Conservation (phyloP, 2,329 filamentous ascomycete genomes). For the Pezicula carpinea region DNA sequence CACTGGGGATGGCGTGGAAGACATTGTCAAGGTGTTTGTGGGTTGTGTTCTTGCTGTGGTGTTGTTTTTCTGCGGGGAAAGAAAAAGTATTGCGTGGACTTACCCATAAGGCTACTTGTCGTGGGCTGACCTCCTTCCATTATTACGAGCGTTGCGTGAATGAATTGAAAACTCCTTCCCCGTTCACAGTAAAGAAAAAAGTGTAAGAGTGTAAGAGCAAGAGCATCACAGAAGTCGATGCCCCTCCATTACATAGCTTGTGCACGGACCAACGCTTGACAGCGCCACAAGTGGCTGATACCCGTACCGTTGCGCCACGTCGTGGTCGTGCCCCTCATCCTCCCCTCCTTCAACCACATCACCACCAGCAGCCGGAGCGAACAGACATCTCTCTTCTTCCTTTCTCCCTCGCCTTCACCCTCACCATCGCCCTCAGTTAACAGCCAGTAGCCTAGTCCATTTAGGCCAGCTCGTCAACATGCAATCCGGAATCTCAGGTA, state of each 20-base stretch:
- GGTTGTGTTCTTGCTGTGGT: too few species aligned
- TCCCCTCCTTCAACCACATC: neutral
- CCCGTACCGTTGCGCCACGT: neutral
- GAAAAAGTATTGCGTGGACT: slow-evolving; percentile 6
- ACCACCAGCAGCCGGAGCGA: neutral
- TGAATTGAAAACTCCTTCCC: neutral
- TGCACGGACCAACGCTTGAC: neutral
- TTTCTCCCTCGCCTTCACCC: too few species aligned
- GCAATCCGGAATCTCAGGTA: slow-evolving; percentile 78
- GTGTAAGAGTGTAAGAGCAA: neutral
- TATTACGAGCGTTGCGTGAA: neutral
- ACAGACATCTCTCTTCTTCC: too few species aligned
- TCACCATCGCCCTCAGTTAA: too few species aligned
- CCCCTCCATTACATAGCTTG: slow-evolving; percentile 5
- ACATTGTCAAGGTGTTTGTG: neutral
- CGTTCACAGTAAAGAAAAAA: slow-evolving; percentile 3
- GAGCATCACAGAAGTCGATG: neutral
- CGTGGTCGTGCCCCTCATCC: neutral
- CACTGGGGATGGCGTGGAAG: neutral
- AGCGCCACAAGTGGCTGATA: neutral
- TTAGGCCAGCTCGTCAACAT: slow-evolving; percentile 39
- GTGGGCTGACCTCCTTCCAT: slow-evolving; percentile 26
- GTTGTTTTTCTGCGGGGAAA: neutral
- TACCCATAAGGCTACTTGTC: slow-evolving; percentile 24
- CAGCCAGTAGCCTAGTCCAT: neutral